Conservation (phyloP, 371 early-diverging fungal genomes). For the Mucor saturninus region DNA sequence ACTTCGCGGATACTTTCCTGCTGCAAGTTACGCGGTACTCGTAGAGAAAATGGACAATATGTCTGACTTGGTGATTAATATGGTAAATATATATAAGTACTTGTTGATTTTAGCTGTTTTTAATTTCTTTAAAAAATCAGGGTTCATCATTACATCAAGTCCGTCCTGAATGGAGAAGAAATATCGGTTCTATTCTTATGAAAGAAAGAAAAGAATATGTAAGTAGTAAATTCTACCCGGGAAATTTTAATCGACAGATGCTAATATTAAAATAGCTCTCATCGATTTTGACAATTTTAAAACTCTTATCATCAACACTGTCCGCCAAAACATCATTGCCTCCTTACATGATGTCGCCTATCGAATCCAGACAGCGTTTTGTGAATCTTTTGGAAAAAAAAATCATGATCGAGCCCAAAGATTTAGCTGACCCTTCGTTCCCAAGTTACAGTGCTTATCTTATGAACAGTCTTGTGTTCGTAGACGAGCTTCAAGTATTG, state of each 20-base stretch:
- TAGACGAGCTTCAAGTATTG: slow-evolving; percentile 37
- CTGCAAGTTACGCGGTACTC: slow-evolving; percentile 29
- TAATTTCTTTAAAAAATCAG: slow-evolving; percentile 3
- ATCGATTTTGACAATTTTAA: slow-evolving; percentile 45
- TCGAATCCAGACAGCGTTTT: slow-evolving; percentile 34
- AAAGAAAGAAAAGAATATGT: slow-evolving; percentile 48
- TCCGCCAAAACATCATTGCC: slow-evolving; percentile 47
- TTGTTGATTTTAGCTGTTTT: neutral
- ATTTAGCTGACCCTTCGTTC: slow-evolving; percentile 37
- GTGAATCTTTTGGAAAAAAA: slow-evolving; percentile 28
- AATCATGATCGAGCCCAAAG: slow-evolving; percentile 26
- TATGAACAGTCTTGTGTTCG: slow-evolving; percentile 41
- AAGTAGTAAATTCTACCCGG: slow-evolving; percentile 8
- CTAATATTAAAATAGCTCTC: slow-evolving; percentile 30
- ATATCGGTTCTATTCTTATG: slow-evolving; percentile 30
- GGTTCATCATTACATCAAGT: slow-evolving; percentile 19
- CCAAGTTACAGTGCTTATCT: slow-evolving; percentile 40
- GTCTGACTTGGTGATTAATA: slow-evolving; percentile 42
- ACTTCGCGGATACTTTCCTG: slow-evolving; percentile 44
- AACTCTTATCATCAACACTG: slow-evolving; percentile 43
- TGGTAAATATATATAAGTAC: slow-evolving; percentile 28
- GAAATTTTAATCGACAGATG: too few species aligned
- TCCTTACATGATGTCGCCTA: slow-evolving; percentile 43
- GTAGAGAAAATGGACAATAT: slow-evolving; percentile 48
- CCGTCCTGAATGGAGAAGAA: slow-evolving; percentile 25